phyloP scores from a whole-genome alignment of 2,329 filamentous ascomycete genomes.

The Fusarium beomiforme region DNA sequence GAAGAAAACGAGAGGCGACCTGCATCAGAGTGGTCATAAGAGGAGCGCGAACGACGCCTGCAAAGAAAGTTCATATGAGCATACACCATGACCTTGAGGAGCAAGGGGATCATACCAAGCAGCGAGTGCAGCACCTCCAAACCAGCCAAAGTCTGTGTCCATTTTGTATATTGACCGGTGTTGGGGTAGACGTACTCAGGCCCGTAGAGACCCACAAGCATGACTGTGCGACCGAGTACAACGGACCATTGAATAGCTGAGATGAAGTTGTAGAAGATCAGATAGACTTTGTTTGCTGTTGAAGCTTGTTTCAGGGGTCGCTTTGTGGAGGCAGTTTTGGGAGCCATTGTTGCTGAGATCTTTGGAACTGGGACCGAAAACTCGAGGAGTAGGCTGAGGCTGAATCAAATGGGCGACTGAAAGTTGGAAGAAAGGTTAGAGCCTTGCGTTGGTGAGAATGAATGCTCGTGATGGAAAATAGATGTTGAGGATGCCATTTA shows the following conservation, averaged over 20 bases:
- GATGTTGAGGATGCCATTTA: constrained; percentile 33
- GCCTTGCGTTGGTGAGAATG: background rate
- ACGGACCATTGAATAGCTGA: constrained; percentile 82
- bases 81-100: background rate
- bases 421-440: background rate
- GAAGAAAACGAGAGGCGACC: constrained; percentile 84
- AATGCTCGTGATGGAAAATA: constrained; percentile 11
- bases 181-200: constrained; percentile 68
- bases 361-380: background rate
- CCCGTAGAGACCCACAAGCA: constrained; percentile 63
- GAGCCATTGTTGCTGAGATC: constrained; percentile 30
- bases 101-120: constrained; percentile 64
- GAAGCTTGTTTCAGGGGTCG: constrained; percentile 42
- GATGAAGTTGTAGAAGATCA: constrained; percentile 85
- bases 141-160: constrained; percentile 84
- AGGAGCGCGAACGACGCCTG: constrained; percentile 86
- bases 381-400: background rate
- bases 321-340: constrained; percentile 35
- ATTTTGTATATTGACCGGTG: constrained; percentile 74
- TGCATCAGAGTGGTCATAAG: constrained; percentile 89
- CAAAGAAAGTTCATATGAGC: background rate
- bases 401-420: background rate
- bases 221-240: constrained; percentile 75
- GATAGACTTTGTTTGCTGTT: constrained; percentile 70
- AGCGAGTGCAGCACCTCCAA: constrained; percentile 87